Evolutionary conservation across 2,329 filamentous ascomycete genomes (phyloP).

Genomic region (Stachybotrys echinatus): DNA sequence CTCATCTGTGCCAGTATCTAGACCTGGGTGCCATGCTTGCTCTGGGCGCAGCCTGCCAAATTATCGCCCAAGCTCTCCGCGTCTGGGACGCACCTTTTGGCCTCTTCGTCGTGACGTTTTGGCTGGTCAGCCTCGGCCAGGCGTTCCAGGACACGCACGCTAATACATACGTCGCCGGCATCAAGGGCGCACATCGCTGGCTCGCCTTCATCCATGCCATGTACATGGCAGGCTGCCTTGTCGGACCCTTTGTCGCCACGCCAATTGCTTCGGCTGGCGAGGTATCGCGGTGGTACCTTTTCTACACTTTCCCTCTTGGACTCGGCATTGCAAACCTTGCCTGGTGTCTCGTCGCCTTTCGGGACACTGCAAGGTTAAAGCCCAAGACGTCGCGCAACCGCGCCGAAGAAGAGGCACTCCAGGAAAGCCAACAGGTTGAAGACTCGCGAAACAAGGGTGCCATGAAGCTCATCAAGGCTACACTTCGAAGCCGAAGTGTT

Average conservation of each 20-base stretch:
- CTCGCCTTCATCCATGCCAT: constrained; percentile 60
- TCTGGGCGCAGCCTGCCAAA: constrained; percentile 50
- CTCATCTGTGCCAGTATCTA: constrained; percentile 44
- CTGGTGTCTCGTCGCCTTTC: constrained; percentile 42
- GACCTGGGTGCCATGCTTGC: constrained; percentile 51
- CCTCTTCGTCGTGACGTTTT: constrained; percentile 53
- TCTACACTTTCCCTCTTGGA: constrained; percentile 50
- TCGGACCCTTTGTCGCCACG: constrained; percentile 50
- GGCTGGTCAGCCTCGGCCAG: constrained; percentile 52
- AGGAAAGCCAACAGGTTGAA: background rate
- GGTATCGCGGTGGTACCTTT: constrained; percentile 43
- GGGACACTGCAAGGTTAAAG: constrained; percentile 35
- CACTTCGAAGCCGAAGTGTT: constrained; percentile 39
- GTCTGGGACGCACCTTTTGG: constrained; percentile 52
- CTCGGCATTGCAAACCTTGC: constrained; percentile 45
- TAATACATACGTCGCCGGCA: constrained; percentile 54
- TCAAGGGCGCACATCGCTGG: constrained; percentile 51
- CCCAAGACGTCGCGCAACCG: constrained; percentile 6
- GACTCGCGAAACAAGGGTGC: constrained; percentile 25
- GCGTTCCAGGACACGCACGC: constrained; percentile 60
- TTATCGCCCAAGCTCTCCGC: constrained; percentile 47
- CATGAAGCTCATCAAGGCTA: constrained; percentile 35
- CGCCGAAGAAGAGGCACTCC: constrained; percentile 5
- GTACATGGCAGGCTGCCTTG: constrained; percentile 52
- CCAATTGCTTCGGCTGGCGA: constrained; percentile 36